Base-by-base conservation (phyloP, 2,329 filamentous ascomycete genomes). In the Cercospora zeina region DNA sequence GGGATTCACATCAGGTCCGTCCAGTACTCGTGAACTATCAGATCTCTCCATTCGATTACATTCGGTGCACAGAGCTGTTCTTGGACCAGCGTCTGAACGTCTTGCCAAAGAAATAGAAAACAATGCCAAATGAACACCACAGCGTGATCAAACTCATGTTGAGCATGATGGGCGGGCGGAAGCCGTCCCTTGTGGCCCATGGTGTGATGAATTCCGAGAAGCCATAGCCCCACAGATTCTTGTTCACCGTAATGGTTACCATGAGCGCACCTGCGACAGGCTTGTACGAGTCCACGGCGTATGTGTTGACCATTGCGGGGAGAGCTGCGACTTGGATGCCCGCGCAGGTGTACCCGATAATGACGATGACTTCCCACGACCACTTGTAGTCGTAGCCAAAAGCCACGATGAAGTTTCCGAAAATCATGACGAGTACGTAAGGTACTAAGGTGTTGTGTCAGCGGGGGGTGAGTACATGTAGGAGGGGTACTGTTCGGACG, bases 221-320 rank as follows among this genome's bases (percentile, higher is more conserved):
- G 0, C 84, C 84, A 70, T 86, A 87, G 0, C 85, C 85, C 83
- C 83, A 86, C 0, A 87, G 59, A 61, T 87, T 87, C 76, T 87
- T 87, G 69, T 86, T 85, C 50, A 87, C 83, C 0, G 85, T 87
- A 65, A 86, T 82, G 7, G 81, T 77, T 0, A 87, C 84, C 70
- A 87, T 85, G 53, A 87, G 75, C 2, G 79, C 80, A 2, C 85
- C 85, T 0, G 85, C 80, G 2, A 87, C 82, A 0, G 85, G 83
- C 74, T 87, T 88, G 73, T 88, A 88, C 60, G 80, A 82, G 71
- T 88, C 86, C 14, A 88, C 81, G 0, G 84, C 83, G 68, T 87
- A 87, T 2, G 77, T 85, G 34, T 78, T 82, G 4, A 77, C 79
- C 61, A 88, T 87, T 11, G 81, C 80, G 0, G 86, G 85, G 11